Base-by-base conservation (phyloP, 192 early-diverging fungal genomes). In the Backusella sp. region DNA sequence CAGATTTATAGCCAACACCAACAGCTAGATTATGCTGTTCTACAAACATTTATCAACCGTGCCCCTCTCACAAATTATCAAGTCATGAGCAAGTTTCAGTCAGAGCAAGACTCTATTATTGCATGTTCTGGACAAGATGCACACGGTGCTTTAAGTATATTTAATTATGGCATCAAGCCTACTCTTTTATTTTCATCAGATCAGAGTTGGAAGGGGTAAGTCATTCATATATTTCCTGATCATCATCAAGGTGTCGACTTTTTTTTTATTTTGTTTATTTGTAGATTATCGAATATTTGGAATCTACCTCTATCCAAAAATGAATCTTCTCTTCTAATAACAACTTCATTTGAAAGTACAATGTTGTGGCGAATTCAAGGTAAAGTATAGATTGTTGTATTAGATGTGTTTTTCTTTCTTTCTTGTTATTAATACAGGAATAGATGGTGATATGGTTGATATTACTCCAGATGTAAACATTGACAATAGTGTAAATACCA, bases 31-130 rank as follows among this genome's bases (percentile, higher is more conserved):
- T 53, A 70, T 19, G 67, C 59, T 21, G 23, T 53, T 1, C 6
- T 76, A 5, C 75, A 80, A 17, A 62, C 23, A 4, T 59, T 80
- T 2, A 62, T 36, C 6, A 80, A 80, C 15, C 71, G 79, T 26
- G 75, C 79, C 9, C 79, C 79, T 6, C 23, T 80, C 5, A 76
- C 42, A 32, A 68, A 80, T 69, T 68, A 32, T 15, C 70, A 68
- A n/a, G 28, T 73, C 1, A 36, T 37, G 1, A 35, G 17, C 9
- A 53, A 72, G 30, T 15, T 28, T 3, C 65, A 23, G 11, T 37
- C 28, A 4, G 17, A 52, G 6, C 72, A 67, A 1, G 74, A 73
- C 52, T 41, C 53, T 4, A 32, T 80, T 3, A 73, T 73, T 14
- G 39, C 62, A 1, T 80, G 79, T 42, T 72, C 75, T 8, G 79